Percentiles rank a stretch among this genome's conserved stretches.
Evolutionary conservation across 306 rosid genomes (phyloP).

Genomic region (Prunus armeniaca): DNA sequence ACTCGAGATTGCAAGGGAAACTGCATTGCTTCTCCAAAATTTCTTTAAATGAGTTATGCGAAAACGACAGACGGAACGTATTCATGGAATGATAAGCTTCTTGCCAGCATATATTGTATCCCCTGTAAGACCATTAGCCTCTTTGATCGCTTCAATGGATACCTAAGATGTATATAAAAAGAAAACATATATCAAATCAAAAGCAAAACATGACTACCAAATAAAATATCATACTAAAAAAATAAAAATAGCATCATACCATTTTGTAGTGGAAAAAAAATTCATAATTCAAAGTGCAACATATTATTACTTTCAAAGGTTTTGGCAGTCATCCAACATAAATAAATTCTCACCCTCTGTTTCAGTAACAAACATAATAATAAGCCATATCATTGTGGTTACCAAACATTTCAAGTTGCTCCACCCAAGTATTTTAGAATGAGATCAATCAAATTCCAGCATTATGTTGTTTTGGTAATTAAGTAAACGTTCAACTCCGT

Average conservation of each 20-base stretch:
- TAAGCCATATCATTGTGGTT: not conserved
- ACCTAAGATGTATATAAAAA: constrained; percentile 4
- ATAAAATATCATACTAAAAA: not conserved
- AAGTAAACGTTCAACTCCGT: not conserved
- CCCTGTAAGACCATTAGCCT: constrained; percentile 29
- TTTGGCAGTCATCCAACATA: not conserved
- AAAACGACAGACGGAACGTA: not conserved
- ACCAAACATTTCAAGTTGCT: not conserved
- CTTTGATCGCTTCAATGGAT: constrained; percentile 31
- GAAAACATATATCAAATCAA: not conserved
- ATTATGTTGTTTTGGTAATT: not conserved
- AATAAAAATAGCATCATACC: not conserved
- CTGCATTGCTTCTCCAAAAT: not conserved
- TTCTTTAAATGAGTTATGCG: not conserved
- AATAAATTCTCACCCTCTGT: not conserved
- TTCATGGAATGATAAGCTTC: constrained; percentile 34
- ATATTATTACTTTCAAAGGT: not conserved
- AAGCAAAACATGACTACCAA: not conserved
- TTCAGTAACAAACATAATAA: not conserved
- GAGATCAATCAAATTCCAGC: not conserved
- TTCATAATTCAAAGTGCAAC: not conserved
- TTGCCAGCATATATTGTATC: constrained; percentile 36
- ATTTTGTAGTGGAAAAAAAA: not conserved
- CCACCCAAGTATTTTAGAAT: not conserved
- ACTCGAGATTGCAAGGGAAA: no score